Base-by-base conservation (phyloP, 176 grass and related monocot genomes). In the Echinochloa phyllopogon region DNA sequence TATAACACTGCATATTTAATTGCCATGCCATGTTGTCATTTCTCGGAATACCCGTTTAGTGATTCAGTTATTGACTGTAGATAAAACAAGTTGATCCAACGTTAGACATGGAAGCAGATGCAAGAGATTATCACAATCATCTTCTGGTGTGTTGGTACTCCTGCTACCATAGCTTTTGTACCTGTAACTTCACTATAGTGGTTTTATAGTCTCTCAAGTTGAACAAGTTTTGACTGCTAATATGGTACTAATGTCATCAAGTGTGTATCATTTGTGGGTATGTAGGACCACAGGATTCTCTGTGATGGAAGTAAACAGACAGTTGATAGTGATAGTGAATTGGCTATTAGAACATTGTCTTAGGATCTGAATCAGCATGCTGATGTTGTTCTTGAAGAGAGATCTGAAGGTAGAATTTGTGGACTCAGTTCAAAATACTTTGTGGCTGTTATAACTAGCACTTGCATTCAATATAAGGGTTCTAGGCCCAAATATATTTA, bases 321-420 rank as follows among this genome's bases (percentile, higher is more conserved):
- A 67, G 13, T 76, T 83, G 93, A 95, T 66, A 29, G 49, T 85
- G 91, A 93, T 44, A 90, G 70, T 83, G 95, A 95, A 58, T 77
- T 93, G n/a, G 88, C 73, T 55, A 84, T 75, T 65, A 87, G 95
- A 82, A 95, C 92, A 57, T 85, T 98, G 74, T 94, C 91, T 41
- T 93, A 95, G 63, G 95, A 98, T 78, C 72, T 98, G 77, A 98
- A 98, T 84, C 93, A 93, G n/a, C 95, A 98, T 91, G 95, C 93
- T 23, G 82, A 93, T 86, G 95, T 95, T 88, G 93, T 98, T 87
- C 95, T 98, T 90, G 93, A 95, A 88, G 95, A 93, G 51, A 93
- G 91, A 83, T 61, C 87, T 84, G 73, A 90, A 89, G 93, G 95
- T 98, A 86, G 37, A 55, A 55, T 55, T 33, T 51, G 53, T 65